A percentile compares a stretch with the other conserved stretches of the same genome.
phyloP scores from a whole-genome alignment of 495 filamentous ascomycete genomes.

The Aspergillus ellipticus region DNA sequence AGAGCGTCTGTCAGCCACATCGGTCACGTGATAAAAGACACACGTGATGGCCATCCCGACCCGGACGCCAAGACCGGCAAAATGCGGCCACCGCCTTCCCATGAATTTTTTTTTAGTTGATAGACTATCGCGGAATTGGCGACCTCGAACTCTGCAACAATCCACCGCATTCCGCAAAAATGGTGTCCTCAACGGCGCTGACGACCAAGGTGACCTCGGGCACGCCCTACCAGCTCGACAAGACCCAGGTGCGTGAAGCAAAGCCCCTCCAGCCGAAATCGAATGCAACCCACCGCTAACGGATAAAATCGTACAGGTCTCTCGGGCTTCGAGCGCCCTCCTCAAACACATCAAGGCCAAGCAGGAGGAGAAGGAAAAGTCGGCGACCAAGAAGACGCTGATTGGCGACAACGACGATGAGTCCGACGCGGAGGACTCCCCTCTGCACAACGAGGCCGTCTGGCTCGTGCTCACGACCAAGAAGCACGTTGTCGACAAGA shows the following conservation, averaged over 20 bases:
- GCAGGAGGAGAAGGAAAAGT: conserved; percentile 52
- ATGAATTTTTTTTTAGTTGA: conserved; percentile 36
- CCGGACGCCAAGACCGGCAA: conserved; percentile 31
- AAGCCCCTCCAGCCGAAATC: not conserved
- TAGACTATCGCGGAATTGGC: conserved; percentile 29
- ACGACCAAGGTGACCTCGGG: conserved; percentile 50
- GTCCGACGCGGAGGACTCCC: conserved; percentile 38
- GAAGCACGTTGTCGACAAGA: conserved; percentile 73
- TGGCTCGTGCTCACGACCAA: conserved; percentile 90
- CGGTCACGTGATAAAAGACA: not conserved
- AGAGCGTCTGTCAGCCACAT: not conserved
- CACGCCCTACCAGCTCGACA: conserved; percentile 64
- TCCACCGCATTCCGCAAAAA: conserved; percentile 24
- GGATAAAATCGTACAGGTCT: conserved; percentile 44
- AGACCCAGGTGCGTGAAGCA: conserved; percentile 49
- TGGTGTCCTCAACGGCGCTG: conserved; percentile 46
- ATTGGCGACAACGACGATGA: conserved; percentile 58
- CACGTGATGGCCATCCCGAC: conserved; percentile 7
- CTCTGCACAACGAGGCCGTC: conserved; percentile 59
- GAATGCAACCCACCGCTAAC: conserved; percentile 9
- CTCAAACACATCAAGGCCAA: conserved; percentile 72
- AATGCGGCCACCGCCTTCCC: conserved; percentile 41
- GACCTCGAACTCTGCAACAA: conserved; percentile 24
- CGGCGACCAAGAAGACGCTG: conserved; percentile 65
- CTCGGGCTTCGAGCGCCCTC: conserved; percentile 78